phyloP scores from a whole-genome alignment of 2,329 filamentous ascomycete genomes.

The Clonostachys solani region DNA sequence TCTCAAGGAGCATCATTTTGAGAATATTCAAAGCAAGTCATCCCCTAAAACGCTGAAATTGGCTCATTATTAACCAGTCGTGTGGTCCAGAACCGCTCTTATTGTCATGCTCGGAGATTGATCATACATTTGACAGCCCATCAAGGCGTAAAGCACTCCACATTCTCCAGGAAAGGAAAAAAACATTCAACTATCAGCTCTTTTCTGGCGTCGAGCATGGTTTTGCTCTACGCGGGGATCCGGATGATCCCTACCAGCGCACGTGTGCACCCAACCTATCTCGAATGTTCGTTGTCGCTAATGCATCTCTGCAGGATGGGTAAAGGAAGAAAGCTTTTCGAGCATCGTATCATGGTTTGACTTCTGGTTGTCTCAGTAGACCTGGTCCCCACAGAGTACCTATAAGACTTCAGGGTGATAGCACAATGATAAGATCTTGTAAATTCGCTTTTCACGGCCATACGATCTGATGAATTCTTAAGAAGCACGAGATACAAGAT shows the following conservation, averaged over 20 bases:
- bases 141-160: conserved; percentile 33
- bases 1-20: conserved; percentile 40
- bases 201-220: conserved; percentile 60
- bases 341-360: conserved; percentile 1
- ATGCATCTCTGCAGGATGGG: neutral
- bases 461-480: too few relatives aligned
- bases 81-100: conserved; percentile 29
- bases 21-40: conserved; percentile 23
- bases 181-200: conserved; percentile 57
- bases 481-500: too few relatives aligned
- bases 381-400: too few relatives aligned
- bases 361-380: conserved; percentile 2
- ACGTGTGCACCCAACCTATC: neutral
- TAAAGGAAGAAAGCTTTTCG: neutral
- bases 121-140: conserved; percentile 33
- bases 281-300: neutral
- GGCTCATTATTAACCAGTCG: too few relatives aligned
- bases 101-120: conserved; percentile 38
- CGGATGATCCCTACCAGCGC: conserved; percentile 19
- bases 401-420: too few relatives aligned
- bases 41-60: neutral
- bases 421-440: too few relatives aligned
- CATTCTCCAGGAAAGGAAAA: conserved; percentile 29
- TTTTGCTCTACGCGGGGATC: conserved; percentile 56
- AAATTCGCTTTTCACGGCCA: too few relatives aligned